Base-by-base conservation (phyloP, 805 yeast genomes). In the Lipomyces mesembrius region DNA sequence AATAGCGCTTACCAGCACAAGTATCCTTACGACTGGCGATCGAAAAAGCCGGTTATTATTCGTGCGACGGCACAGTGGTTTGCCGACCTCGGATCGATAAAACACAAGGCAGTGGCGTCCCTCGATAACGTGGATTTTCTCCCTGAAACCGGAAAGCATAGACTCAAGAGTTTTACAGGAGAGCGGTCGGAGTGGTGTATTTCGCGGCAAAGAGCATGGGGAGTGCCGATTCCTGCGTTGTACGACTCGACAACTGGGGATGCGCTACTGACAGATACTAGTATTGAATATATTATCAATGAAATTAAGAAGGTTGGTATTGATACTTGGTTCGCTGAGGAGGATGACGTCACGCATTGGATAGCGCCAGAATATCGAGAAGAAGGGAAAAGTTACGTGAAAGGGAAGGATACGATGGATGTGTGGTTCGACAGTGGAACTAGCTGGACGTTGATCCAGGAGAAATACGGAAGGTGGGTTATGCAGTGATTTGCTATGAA, bases 391-490 rank as follows among this genome's bases (percentile, higher is more conserved):
- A 72, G 80, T 1, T 89, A 82, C 69, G 74, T 75, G 29, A 89
- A 91, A 73, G 94, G 97, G 0, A 84, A 82, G 56, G 99, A 95
- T 73, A 95, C 99, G 0, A 90, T 95, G 92, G 99, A 95, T 78
- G 99, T 95, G 22, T 95, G 99, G 99, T 94, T 95, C 79, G 99
- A 95, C 77, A 90, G 97, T 52, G 99, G 99, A 0, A 86, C 96
- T 0, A 88, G 95, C 43, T 95, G 99, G 98, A 84, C 86, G 11
- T 83, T 85, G 57, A 79, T 89, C 25, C 80, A 79, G 54, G 75
- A 77, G 1, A 81, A 83, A 60, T 79, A 82, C 43, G 68, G 72
- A 2, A 77, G 78, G 43, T 74, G 81, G 9, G 68, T 49, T 12
- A 49, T 29, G 9, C 27, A 8, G 17, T 29, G 32, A 56, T 51